These are phyloP conservation scores for Colletotrichum sojae DNA, from an alignment of 2,329 filamentous ascomycete species.

Conservation along the genomic window DNA sequence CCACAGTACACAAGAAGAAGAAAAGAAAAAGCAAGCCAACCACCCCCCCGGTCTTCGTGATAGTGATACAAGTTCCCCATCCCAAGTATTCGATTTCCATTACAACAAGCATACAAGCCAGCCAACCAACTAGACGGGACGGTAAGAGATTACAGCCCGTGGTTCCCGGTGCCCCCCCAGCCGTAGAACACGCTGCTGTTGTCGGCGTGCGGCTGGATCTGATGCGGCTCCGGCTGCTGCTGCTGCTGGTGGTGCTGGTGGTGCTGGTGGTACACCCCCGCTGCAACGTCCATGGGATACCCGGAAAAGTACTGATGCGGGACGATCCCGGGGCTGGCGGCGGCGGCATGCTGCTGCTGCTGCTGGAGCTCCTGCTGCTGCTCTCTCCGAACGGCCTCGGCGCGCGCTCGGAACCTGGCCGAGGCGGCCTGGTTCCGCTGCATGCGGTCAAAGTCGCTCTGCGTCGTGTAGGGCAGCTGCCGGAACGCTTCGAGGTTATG, in stretches of 20 bases:
- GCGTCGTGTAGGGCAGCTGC: too few relatives aligned
- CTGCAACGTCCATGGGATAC: constrained; percentile 34
- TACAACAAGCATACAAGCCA: too few relatives aligned
- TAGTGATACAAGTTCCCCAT: constrained; percentile 10
- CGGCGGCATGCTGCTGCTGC: too few relatives aligned
- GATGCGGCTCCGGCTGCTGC: not conserved
- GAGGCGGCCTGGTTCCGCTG: too few relatives aligned
- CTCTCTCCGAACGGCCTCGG: too few relatives aligned
- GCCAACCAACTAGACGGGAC: not conserved
- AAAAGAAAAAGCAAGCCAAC: not conserved
- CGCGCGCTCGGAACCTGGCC: too few relatives aligned
- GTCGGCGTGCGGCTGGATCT: constrained; percentile 4
- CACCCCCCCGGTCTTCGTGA: not conserved
- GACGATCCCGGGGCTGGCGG: not conserved
- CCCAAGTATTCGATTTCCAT: too few relatives aligned
- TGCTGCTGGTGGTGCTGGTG: constrained; percentile 23
- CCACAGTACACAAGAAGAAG: not conserved
- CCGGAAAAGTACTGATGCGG: constrained; percentile 15
- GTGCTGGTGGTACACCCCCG: constrained; percentile 26
- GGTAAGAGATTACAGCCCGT: constrained; percentile 10
- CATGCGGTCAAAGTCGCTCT: too few relatives aligned
- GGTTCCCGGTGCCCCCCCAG: constrained; percentile 21
- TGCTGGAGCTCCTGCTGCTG: too few relatives aligned
- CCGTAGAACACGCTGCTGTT: constrained; percentile 23
- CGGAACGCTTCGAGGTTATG: too few relatives aligned